These are phyloP conservation scores for Effrenium voratum DNA, from an alignment of 73 alveolate species.

Conservation along the genomic window DNA sequence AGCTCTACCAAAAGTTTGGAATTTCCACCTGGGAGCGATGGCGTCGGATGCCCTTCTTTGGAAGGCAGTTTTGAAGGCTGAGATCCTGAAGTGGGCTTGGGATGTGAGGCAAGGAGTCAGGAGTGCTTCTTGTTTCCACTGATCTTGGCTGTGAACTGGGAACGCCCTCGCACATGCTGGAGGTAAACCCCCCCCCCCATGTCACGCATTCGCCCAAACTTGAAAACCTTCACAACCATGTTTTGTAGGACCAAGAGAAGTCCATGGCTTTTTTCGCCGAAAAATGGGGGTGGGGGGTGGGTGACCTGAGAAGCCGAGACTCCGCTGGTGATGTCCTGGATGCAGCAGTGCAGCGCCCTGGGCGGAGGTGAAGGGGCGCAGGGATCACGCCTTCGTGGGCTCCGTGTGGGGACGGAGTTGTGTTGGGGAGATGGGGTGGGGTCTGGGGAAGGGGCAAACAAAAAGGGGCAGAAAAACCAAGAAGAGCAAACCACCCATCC, in stretches of 20 bases:
- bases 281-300: not conserved
- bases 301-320: conserved; percentile 2
- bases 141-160: too few relatives aligned
- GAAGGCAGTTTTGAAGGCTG: too few relatives aligned
- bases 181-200: not conserved
- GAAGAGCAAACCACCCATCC: too few relatives aligned
- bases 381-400: not conserved
- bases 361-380: conserved; percentile 9
- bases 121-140: too few relatives aligned
- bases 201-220: not conserved
- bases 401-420: not conserved
- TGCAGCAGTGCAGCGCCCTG: conserved; percentile 70
- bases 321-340: conserved; percentile 85
- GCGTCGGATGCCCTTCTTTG: too few relatives aligned
- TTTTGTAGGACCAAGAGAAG: not conserved
- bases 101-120: too few relatives aligned
- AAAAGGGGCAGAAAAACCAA: not conserved
- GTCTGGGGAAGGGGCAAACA: not conserved
- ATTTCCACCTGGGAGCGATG: too few relatives aligned
- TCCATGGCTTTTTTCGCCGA: not conserved
- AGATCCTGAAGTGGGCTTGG: too few relatives aligned
- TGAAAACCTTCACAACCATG: not conserved
- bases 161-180: not conserved
- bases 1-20: too few relatives aligned
- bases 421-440: not conserved